Conservation (phyloP, 805 yeast genomes). For the Cyberlindnera samutprakarnensis region DNA sequence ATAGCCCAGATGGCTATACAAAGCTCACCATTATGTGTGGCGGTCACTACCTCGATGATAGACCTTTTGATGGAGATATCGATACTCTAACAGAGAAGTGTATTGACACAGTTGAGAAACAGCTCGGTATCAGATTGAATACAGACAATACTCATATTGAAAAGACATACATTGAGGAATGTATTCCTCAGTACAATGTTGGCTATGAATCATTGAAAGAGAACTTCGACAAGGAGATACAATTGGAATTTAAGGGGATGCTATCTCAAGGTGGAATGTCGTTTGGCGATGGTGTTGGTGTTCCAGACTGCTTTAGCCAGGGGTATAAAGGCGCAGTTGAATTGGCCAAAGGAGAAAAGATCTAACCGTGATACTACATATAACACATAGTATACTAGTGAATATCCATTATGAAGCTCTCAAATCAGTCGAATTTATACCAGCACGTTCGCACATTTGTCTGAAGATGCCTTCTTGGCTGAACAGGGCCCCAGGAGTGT, state of each 20-base stretch:
- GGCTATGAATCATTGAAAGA: constrained; percentile 49
- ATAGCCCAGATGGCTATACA: constrained; percentile 33
- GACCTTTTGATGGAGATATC: constrained; percentile 20
- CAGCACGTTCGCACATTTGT: constrained; percentile 49
- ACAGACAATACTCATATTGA: constrained; percentile 6
- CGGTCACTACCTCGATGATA: constrained; percentile 46
- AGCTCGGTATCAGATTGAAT: constrained; percentile 20
- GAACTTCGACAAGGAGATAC: constrained; percentile 26
- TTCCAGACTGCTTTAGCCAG: constrained; percentile 76
- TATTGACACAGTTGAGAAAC: constrained; percentile 26
- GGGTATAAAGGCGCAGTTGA: constrained; percentile 47
- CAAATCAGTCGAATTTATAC: constrained; percentile 34
- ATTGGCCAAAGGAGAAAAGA: too few relatives aligned
- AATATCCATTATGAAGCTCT: neutral
- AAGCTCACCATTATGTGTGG: constrained; percentile 89
- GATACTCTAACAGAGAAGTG: constrained; percentile 17
- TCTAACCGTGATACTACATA: too few relatives aligned
- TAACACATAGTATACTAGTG: neutral
- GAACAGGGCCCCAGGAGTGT: constrained; percentile 46
- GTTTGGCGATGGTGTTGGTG: constrained; percentile 76
- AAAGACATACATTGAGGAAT: constrained; percentile 39
- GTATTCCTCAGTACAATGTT: constrained; percentile 75
- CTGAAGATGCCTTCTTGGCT: constrained; percentile 41
- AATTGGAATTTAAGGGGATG: constrained; percentile 29
- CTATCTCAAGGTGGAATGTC: constrained; percentile 72